A percentile compares a stretch with the other conserved stretches of the same genome.
Evolutionary conservation across 495 filamentous ascomycete species (phyloP).

Genomic region (Neurospora tetrasperma): DNA sequence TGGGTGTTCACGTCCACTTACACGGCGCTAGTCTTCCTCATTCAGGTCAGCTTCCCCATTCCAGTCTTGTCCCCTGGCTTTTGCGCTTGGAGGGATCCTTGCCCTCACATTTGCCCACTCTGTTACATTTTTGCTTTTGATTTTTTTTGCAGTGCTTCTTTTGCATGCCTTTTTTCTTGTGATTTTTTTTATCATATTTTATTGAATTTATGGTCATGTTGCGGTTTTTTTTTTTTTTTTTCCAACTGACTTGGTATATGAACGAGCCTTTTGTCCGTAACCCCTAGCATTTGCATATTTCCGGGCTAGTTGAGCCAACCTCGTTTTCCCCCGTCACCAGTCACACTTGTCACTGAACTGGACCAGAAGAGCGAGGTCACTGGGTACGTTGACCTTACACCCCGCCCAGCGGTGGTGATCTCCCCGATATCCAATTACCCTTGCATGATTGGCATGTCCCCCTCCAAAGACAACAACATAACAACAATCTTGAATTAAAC

Average conservation of each 20-base stretch:
- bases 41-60: slow-evolving; percentile 7
- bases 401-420: slow-evolving; percentile 1
- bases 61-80: neutral
- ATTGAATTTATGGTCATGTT: no score
- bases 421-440: slow-evolving; percentile 17
- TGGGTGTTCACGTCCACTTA: slow-evolving; percentile 8
- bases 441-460: slow-evolving; percentile 26
- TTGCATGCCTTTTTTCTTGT: neutral
- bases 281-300: neutral
- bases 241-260: neutral
- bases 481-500: slow-evolving; percentile 27
- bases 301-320: neutral
- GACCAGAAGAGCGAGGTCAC: neutral
- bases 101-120: slow-evolving; percentile 5
- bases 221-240: neutral
- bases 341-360: neutral
- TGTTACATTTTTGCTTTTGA: slow-evolving; percentile 12
- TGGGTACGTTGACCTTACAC: slow-evolving; percentile 1
- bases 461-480: slow-evolving; percentile 20
- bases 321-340: neutral
- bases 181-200: no score
- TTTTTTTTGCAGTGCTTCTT: slow-evolving; percentile 4
- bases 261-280: neutral
- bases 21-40: slow-evolving; percentile 7
- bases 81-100: neutral